A percentile compares a stretch with the other conserved stretches of the same genome.
phyloP scores from a whole-genome alignment of 805 yeast species.

The Barnettozyma salicaria region DNA sequence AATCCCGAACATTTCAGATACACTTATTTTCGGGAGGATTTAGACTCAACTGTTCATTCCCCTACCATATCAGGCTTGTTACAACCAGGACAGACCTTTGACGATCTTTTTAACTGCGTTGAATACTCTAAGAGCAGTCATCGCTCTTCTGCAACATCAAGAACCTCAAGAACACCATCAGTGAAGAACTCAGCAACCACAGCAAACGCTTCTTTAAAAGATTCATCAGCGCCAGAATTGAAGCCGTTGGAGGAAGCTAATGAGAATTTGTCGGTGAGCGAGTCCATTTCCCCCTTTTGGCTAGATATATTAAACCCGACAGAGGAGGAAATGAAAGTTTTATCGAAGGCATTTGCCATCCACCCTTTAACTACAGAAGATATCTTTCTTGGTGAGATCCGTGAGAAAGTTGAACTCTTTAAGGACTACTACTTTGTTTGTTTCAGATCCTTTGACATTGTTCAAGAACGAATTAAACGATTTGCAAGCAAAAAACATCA shows the following conservation, averaged over 20 bases:
- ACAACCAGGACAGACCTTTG: conserved; percentile 54
- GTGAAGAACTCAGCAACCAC: neutral
- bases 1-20: conserved; percentile 62
- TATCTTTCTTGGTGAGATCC: conserved; percentile 84
- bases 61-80: conserved; percentile 80
- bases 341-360: conserved; percentile 86
- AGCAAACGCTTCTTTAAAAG: conserved; percentile 8
- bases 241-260: conserved; percentile 7
- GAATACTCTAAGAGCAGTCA: conserved; percentile 22
- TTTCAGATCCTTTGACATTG: conserved; percentile 78
- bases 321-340: conserved; percentile 92
- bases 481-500: conserved; percentile 32
- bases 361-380: conserved; percentile 97
- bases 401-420: conserved; percentile 93
- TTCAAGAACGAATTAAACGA: conserved; percentile 57
- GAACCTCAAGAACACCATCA: conserved; percentile 6
- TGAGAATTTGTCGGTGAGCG: neutral
- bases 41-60: conserved; percentile 85
- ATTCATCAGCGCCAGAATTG: conserved; percentile 3
- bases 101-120: conserved; percentile 53
- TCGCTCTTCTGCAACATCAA: conserved; percentile 3
- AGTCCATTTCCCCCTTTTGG: conserved; percentile 73
- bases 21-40: conserved; percentile 87
- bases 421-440: conserved; percentile 88
- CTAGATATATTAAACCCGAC: conserved; percentile 88